phyloP scores from a whole-genome alignment of 1,139 yeast species.

The Geotrichum restrictum region DNA sequence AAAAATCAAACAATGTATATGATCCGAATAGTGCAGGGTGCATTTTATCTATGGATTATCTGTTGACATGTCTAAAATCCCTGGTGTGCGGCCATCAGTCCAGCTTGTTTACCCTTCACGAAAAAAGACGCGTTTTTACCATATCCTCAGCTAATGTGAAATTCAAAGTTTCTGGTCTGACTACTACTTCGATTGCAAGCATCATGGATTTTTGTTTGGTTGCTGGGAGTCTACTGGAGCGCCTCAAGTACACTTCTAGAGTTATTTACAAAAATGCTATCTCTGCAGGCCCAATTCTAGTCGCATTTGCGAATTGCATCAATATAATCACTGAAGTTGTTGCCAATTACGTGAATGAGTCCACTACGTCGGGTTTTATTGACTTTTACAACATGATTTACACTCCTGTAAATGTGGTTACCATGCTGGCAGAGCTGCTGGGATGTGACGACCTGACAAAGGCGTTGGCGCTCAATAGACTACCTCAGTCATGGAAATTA shows the following conservation, averaged over 20 bases:
- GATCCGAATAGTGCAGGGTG: constrained; percentile 10
- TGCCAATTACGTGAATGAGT: constrained; percentile 22
- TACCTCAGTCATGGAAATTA: constrained; percentile 31
- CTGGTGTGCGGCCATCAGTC: constrained; percentile 20
- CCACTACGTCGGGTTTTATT: constrained; percentile 11
- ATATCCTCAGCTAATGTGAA: constrained; percentile 4
- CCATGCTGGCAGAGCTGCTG: constrained; percentile 30
- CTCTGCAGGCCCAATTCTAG: constrained; percentile 27
- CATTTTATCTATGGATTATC: constrained; percentile 6
- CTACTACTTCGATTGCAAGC: constrained; percentile 21
- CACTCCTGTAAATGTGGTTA: constrained; percentile 25
- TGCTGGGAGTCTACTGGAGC: constrained; percentile 31
- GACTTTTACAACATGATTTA: constrained; percentile 24
- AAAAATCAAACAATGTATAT: constrained; percentile 6
- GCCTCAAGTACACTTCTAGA: constrained; percentile 29
- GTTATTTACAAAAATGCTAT: constrained; percentile 21
- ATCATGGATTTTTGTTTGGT: constrained; percentile 25
- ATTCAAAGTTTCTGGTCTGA: constrained; percentile 27
- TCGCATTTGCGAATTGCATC: constrained; percentile 34
- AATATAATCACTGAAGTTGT: constrained; percentile 24
- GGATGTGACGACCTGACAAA: constrained; percentile 34
- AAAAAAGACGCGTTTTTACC: constrained; percentile 12
- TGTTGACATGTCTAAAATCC: constrained; percentile 14
- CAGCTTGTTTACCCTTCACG: constrained; percentile 13
- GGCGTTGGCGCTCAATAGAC: constrained; percentile 26